Evolutionary conservation across 176 grass and related monocot species (phyloP).

Genomic region (Urochloa ruziziensis): DNA sequence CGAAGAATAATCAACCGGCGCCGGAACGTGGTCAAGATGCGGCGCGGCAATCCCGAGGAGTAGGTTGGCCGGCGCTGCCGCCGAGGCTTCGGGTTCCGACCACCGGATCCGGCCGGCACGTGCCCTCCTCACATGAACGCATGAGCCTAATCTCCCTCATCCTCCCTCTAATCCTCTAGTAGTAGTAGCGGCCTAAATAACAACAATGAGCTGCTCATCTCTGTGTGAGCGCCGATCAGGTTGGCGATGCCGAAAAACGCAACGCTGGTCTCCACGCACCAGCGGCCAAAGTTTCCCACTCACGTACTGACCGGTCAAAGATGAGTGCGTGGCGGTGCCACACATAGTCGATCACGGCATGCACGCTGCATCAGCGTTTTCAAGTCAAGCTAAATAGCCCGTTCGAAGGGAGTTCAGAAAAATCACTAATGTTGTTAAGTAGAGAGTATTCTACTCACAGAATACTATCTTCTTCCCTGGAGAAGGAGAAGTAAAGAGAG

Average conservation of each 20-base stretch:
- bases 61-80: neutral
- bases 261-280: neutral
- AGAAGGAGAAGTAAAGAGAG: neutral
- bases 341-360: too few species aligned
- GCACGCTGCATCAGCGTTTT: too few species aligned
- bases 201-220: neutral
- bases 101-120: neutral
- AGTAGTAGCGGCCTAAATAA: too few species aligned
- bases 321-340: neutral
- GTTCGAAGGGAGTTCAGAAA: neutral
- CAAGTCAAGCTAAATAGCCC: too few species aligned
- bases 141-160: neutral
- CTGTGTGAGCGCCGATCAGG: neutral
- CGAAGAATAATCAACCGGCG: too few species aligned
- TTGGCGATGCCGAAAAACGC: neutral
- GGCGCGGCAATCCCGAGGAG: conserved; percentile 6
- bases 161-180: neutral
- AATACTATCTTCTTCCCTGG: neutral
- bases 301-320: conserved; percentile 6
- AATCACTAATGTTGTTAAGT: neutral
- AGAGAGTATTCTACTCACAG: too few species aligned
- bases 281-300: neutral
- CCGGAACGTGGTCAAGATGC: conserved; percentile 3
- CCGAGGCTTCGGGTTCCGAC: neutral
- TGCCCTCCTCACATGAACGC: conserved; percentile 20